Base-by-base conservation (phyloP, 176 grass and related monocot species). In the Eleusine coracana region DNA sequence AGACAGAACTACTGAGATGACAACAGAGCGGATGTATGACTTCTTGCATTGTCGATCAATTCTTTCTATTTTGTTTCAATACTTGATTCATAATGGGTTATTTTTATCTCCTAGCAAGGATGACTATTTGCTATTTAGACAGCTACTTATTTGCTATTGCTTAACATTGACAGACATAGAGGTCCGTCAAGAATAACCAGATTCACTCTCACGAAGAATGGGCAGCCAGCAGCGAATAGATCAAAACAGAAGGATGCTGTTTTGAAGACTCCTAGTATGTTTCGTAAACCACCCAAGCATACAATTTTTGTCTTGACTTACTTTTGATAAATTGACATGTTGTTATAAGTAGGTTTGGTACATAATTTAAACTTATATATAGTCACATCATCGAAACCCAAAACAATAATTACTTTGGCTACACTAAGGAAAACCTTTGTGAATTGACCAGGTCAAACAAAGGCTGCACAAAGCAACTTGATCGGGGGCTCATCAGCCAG, bases 121-220 rank as follows among this genome's bases (percentile, higher is more conserved):
- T 14, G 29, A 58, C 13, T 63, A 44, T 48, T 70, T 70, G 50
- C 81, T 73, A 61, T 61, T 59, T 61, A 61, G 20, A 25, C 4
- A 48, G 55, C 12, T 71, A 45, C 58, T 71, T 71, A 70, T 84
- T 68, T 73, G 8, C n/a, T 60, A 68, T 61, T 74, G 41, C 49
- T 68, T 45, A 41, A 82, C 55, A 48, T 81, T 82, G 82, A 60
- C 85, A 99, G 96, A 70, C 83, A 67, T 20, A 92, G 70, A 82
- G 81, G 70, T 66, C 44, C 77, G 12, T 84, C 89, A 65, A 79
- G 80, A 85, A 79, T 78, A 71, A 68, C 55, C n/a, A 91, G 87
- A 90, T 90, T 88, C 58, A 38, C 83, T 86, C 76, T 88, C n/a
- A 45, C 77, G 20, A 99, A 91, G 70, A 88, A 29, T 42, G 93